Evolutionary conservation across 2,329 filamentous ascomycete species (phyloP), one percentile per base, ranked within the genome.

Genomic region (Neopestalotiopsis sp.): DNA sequence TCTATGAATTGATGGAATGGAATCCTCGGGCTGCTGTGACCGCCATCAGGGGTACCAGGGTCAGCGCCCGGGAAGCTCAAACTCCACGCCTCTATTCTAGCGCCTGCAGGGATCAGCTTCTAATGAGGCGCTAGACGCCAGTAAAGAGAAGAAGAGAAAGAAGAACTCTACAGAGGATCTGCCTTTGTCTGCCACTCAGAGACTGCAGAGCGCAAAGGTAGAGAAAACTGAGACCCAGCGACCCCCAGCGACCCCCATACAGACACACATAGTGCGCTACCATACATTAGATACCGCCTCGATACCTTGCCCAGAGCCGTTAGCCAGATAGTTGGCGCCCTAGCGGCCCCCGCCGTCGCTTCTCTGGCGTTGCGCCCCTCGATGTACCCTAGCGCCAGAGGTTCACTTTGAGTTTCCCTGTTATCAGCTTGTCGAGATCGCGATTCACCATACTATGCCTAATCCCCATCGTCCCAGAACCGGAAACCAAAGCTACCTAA

Each of bases 381-480:
- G 20, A 52, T n/a, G n/a, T 52, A n/a, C 45, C 45, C 14, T 38
- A 34, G 59, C 59, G 59, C 59, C 20, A 34, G 32, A 62, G 59
- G 45, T 52, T 52, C 45, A 14, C n/a, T 52, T 52, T 52, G 45
- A 52, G 45, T 52, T 62, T 62, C 32, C 59, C 59, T 62, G 59
- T 40, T 62, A 62, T 38, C 30, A 38, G 45, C 45, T 32, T 40
- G 59, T 20, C 59, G n/a, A 62, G 30, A 61, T 62, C 59, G 32
- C 59, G 59, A 62, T 62, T 62, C 32, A 34, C 34, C 6, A 38
- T 38, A 38, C 34, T 7, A 38, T 38, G 10, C 10, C 20, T 14
- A 62, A 62, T 62, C 59, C 59, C 59, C 59, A n/a, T 34, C 32
- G 30, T 38, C 59, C 59, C 30, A 62, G 59, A 62, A 62, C 59